Percentiles rank a stretch among this genome's conserved stretches.
Conservation (phyloP, 345 rosid genomes). For the Arabis alpina region DNA sequence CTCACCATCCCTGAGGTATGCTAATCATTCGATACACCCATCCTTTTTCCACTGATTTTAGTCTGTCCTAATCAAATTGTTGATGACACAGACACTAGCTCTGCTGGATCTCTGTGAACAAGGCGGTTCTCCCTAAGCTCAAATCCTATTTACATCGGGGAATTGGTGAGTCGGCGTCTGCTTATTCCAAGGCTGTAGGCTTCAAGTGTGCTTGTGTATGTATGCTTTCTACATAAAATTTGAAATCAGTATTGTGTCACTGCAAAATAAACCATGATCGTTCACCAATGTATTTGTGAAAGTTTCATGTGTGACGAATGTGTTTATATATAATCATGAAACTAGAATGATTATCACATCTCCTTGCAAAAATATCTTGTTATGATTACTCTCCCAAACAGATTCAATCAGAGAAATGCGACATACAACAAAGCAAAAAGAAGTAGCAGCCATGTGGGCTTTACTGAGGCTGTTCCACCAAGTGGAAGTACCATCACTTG, state of each 20-base stretch:
- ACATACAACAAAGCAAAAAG: slow-evolving; percentile 40
- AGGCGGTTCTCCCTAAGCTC: slow-evolving; percentile 62
- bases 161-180: slow-evolving; percentile 9
- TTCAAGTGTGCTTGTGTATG: slow-evolving; percentile 32
- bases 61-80: slow-evolving; percentile 13
- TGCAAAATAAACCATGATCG: slow-evolving; percentile 28
- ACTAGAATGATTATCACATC: slow-evolving; percentile 30
- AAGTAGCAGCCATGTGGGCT: slow-evolving; percentile 43
- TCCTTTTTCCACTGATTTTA: not conserved
- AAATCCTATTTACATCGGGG: slow-evolving; percentile 3
- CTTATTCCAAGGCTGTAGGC: slow-evolving; percentile 13
- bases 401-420: slow-evolving; percentile 35
- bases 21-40: not conserved
- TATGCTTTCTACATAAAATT: slow-evolving; percentile 29
- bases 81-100: slow-evolving; percentile 72
- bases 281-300: not conserved
- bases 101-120: slow-evolving; percentile 91
- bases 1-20: slow-evolving; percentile 93
- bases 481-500: slow-evolving; percentile 52
- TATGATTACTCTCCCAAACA: slow-evolving; percentile 23
- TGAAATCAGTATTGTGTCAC: slow-evolving; percentile 18
- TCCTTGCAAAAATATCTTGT: slow-evolving; percentile 7
- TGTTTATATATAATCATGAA: slow-evolving; percentile 31
- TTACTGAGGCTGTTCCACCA: slow-evolving; percentile 28
- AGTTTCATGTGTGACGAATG: slow-evolving; percentile 17